These are phyloP conservation scores for Myriosclerotinia scirpicola DNA, from an alignment of 2,329 filamentous ascomycete genomes.

Conservation along the genomic window DNA sequence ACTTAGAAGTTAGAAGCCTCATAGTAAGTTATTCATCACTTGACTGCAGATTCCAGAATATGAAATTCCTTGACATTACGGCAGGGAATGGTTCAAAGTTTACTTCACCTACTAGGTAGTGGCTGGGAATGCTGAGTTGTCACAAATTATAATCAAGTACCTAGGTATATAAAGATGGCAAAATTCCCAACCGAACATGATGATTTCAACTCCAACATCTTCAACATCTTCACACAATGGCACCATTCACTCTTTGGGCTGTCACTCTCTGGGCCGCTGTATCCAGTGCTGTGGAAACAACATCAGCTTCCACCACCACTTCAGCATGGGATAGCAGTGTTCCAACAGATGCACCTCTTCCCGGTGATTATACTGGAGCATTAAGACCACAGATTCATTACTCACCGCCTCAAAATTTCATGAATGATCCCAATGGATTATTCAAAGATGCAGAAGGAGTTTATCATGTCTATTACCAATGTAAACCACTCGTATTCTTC, in stretches of 20 bases:
- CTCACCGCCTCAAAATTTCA: slow-evolving; percentile 52
- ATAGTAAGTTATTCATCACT: neutral
- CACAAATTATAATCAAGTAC: no score
- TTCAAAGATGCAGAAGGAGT: slow-evolving; percentile 56
- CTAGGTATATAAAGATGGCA: neutral
- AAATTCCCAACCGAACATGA: neutral
- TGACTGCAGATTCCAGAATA: no score
- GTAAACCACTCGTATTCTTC: slow-evolving; percentile 36
- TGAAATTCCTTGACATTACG: no score
- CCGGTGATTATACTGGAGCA: slow-evolving; percentile 34
- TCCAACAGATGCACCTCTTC: slow-evolving; percentile 31
- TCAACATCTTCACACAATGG: slow-evolving; percentile 4
- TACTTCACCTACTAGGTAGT: no score
- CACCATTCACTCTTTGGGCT: slow-evolving; percentile 10
- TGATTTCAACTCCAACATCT: neutral
- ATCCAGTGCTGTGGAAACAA: slow-evolving; percentile 18
- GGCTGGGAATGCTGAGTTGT: no score
- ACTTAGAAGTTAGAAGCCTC: slow-evolving; percentile 8
- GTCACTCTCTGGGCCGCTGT: slow-evolving; percentile 27
- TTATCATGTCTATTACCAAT: slow-evolving; percentile 68
- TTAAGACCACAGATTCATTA: slow-evolving; percentile 54
- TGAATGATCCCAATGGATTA: slow-evolving; percentile 67
- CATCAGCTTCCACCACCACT: slow-evolving; percentile 26
- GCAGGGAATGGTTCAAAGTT: no score
- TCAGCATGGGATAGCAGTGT: slow-evolving; percentile 29